A percentile compares a stretch with the other conserved stretches of the same genome.
These are phyloP conservation scores for Adiantum capillusveneris DNA, from an alignment of 75 land plant species.

Conservation along the genomic window DNA sequence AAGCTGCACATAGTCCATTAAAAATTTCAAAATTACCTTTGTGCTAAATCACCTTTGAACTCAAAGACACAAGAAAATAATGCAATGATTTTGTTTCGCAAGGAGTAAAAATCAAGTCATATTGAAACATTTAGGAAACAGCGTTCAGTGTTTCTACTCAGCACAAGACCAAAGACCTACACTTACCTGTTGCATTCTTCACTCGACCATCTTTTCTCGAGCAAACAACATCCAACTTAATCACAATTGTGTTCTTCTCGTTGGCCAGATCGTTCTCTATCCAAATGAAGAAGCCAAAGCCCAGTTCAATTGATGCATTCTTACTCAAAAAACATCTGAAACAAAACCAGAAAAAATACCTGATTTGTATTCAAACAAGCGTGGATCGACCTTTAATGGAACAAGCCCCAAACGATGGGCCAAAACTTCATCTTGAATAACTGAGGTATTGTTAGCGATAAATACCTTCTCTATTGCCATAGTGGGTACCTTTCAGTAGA, in stretches of 20 bases:
- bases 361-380: constrained; percentile 70
- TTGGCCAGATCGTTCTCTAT: constrained; percentile 76
- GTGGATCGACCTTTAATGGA: constrained; percentile 77
- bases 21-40: too few species aligned
- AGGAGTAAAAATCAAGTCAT: too few species aligned
- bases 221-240: constrained; percentile 70
- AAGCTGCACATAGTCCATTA: too few species aligned
- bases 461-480: constrained; percentile 96
- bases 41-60: too few species aligned
- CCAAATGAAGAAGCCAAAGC: neutral
- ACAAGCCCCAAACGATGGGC: constrained; percentile 89
- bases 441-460: constrained; percentile 83
- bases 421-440: constrained; percentile 84
- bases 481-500: constrained; percentile 63
- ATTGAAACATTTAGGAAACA: too few species aligned
- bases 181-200: constrained; percentile 40
- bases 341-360: constrained; percentile 40
- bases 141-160: too few species aligned
- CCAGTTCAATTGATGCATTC: neutral
- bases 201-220: constrained; percentile 29
- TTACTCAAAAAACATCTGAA: too few species aligned
- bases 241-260: constrained; percentile 92
- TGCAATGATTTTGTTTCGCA: too few species aligned
- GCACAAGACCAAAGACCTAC: too few species aligned
- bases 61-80: too few species aligned